These are phyloP conservation scores for Chlamydomonas schloesseri DNA, from an alignment of 139 green algal species.

Conservation along the genomic window DNA sequence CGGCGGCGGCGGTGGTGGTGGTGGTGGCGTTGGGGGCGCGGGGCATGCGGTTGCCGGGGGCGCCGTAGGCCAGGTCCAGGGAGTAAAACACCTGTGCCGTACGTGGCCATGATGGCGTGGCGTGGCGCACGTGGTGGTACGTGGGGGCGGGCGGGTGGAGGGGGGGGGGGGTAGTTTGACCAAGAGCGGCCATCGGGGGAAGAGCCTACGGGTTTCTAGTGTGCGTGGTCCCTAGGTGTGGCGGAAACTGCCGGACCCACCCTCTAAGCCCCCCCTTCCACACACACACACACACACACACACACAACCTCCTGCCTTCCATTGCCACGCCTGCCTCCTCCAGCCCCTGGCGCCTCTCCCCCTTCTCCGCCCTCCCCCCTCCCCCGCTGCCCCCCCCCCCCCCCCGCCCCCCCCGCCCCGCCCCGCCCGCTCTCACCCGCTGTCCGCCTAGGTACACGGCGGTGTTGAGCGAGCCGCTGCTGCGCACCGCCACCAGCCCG, in stretches of 20 bases:
- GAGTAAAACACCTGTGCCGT: conserved; percentile 25
- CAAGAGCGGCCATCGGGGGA: neutral
- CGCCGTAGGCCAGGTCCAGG: neutral
- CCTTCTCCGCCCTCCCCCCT: too few species aligned
- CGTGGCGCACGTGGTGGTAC: too few species aligned
- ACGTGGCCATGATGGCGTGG: too few species aligned
- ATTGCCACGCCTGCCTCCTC: too few species aligned
- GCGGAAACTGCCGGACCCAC: too few species aligned
- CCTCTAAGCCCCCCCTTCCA: too few species aligned
- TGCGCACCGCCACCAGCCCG: conserved; percentile 6
- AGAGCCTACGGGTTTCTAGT: neutral
- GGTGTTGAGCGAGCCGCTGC: neutral
- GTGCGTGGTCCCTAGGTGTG: too few species aligned
- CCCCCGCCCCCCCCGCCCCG: neutral
- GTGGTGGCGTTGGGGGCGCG: conserved; percentile 1
- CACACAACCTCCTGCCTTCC: too few species aligned
- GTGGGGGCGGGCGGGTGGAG: neutral
- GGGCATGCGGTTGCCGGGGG: neutral
- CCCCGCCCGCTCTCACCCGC: neutral
- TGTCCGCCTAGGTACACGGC: conserved; percentile 13
- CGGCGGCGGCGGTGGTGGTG: neutral
- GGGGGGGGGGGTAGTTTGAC: neutral
- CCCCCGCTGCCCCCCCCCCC: neutral
- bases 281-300: too few species aligned
- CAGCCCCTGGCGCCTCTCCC: too few species aligned